Conservation (phyloP, 768 basidiomycete species). For the Russula olivacea region DNA sequence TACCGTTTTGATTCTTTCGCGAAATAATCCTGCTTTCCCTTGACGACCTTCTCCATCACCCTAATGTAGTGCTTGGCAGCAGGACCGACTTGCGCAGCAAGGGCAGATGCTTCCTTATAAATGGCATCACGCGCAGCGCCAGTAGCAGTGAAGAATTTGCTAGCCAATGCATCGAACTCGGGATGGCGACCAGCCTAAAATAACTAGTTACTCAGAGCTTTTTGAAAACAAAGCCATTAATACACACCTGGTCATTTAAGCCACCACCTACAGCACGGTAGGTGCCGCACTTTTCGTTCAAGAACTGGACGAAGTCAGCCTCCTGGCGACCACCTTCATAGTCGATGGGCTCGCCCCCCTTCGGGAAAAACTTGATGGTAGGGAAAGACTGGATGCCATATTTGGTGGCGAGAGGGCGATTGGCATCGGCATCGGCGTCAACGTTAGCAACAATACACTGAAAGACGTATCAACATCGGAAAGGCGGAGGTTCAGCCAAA, state of each 20-base stretch:
- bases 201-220: neutral
- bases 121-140: constrained; percentile 54
- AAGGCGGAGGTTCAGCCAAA: neutral
- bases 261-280: constrained; percentile 77
- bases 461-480: constrained; percentile 11
- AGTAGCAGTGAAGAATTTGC: constrained; percentile 61
- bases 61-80: constrained; percentile 75
- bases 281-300: constrained; percentile 86
- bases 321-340: constrained; percentile 73
- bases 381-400: constrained; percentile 82
- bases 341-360: constrained; percentile 48
- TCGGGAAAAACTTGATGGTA: constrained; percentile 93
- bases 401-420: constrained; percentile 60
- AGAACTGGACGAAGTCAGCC: constrained; percentile 65
- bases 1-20: constrained; percentile 84
- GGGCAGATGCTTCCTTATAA: constrained; percentile 53
- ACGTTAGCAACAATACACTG: constrained; percentile 89
- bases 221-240: neutral
- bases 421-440: constrained; percentile 80
- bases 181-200: constrained; percentile 72
- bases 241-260: constrained; percentile 55
- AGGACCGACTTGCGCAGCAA: constrained; percentile 47
- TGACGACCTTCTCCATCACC: constrained; percentile 83
- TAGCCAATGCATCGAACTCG: constrained; percentile 72
- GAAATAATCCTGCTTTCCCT: constrained; percentile 65